phyloP scores from a whole-genome alignment of 176 grass and related monocot species.

The Carex myosuroides region DNA sequence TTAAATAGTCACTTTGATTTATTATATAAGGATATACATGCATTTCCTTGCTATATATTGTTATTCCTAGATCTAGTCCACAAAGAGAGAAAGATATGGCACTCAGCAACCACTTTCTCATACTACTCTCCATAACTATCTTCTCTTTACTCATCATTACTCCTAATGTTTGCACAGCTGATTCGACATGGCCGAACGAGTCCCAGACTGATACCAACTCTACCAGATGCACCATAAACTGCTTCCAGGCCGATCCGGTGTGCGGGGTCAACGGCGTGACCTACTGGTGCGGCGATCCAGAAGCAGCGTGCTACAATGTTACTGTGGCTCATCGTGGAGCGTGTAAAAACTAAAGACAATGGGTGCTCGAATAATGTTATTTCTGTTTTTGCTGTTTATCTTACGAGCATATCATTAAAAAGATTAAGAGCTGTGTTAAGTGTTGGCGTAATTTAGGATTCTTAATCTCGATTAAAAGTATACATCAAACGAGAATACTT shows the following conservation, averaged over 20 bases:
- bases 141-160: neutral
- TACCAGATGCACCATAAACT: conserved; percentile 23
- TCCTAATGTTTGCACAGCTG: neutral
- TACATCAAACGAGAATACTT: neutral
- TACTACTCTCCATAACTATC: neutral
- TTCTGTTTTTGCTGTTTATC: neutral
- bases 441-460: neutral
- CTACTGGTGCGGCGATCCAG: conserved; percentile 19
- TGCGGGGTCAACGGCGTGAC: conserved; percentile 25
- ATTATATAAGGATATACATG: neutral
- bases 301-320: conserved; percentile 33
- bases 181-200: neutral
- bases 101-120: neutral
- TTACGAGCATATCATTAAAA: neutral
- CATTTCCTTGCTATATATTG: neutral
- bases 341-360: neutral
- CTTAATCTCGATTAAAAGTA: neutral
- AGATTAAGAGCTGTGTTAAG: neutral
- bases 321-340: conserved; percentile 19
- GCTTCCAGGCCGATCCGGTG: conserved; percentile 30
- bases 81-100: conserved; percentile 14
- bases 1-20: too few relatives aligned
- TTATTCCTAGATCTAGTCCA: neutral
- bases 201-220: neutral
- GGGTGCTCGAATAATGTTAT: too few relatives aligned